phyloP scores from a whole-genome alignment of 1,139 yeast species.

The Geotrichum reessii region DNA sequence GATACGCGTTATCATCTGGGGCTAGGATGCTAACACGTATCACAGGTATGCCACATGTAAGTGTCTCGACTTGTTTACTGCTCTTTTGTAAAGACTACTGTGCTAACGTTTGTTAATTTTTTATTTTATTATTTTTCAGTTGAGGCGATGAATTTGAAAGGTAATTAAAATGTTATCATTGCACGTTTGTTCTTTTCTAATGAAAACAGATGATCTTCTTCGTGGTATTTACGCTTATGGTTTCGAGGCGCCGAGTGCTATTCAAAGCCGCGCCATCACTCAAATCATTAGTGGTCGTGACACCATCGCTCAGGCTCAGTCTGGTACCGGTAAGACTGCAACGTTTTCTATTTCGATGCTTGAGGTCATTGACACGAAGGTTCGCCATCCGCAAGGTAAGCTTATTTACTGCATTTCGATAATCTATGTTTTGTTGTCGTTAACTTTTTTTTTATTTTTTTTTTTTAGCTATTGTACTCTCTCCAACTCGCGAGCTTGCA shows the following conservation, averaged over 20 bases:
- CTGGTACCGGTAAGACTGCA: conserved; percentile 98
- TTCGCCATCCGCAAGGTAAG: conserved; percentile 39
- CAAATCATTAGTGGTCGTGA: conserved; percentile 89
- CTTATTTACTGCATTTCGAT: conserved; percentile 21
- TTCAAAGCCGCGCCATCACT: conserved; percentile 89
- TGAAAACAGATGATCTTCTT: conserved; percentile 16
- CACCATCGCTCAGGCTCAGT: conserved; percentile 95
- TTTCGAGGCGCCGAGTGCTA: conserved; percentile 90
- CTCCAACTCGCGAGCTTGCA: conserved; percentile 96
- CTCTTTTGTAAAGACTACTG: neutral
- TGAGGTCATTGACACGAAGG: conserved; percentile 63
- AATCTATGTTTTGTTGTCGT: neutral
- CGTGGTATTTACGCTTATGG: conserved; percentile 87
- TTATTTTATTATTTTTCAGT: conserved; percentile 16
- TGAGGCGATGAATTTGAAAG: conserved; percentile 21
- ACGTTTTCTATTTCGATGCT: conserved; percentile 91
- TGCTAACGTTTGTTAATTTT: conserved; percentile 6
- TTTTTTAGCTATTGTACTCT: conserved; percentile 72
- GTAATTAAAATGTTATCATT: conserved; percentile 4
- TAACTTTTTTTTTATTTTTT: too few species aligned
- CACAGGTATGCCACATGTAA: conserved; percentile 14
- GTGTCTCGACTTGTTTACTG: neutral
- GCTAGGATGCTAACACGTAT: conserved; percentile 16
- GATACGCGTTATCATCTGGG: conserved; percentile 12
- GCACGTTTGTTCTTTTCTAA: neutral